Percentiles rank a stretch among this genome's conserved stretches.
Evolutionary conservation across 768 basidiomycete species (phyloP).

Genomic region (Lactifluus piperatus): DNA sequence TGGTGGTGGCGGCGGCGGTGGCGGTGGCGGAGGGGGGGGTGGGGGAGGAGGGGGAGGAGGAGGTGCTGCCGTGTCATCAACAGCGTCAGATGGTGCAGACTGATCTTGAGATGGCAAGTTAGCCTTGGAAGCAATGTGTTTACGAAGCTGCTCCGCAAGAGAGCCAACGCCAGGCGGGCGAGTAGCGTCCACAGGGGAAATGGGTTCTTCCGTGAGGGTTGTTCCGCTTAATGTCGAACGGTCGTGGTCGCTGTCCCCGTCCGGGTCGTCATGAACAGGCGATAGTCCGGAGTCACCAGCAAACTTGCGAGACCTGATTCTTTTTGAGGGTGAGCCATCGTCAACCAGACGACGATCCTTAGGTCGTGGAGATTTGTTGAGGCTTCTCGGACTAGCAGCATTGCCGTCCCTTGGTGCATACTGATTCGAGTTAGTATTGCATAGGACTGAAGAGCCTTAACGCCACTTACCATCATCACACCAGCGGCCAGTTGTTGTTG

Average conservation of each 20-base stretch:
- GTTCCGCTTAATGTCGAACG: constrained; percentile 40
- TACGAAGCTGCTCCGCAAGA: constrained; percentile 54
- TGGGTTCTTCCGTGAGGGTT: constrained; percentile 45
- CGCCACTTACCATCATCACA: constrained; percentile 51
- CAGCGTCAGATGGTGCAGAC: constrained; percentile 36
- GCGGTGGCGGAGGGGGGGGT: constrained; percentile 24
- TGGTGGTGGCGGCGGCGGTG: constrained; percentile 28
- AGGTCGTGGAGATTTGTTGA: constrained; percentile 59
- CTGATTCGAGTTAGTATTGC: constrained; percentile 28
- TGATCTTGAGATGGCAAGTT: constrained; percentile 29
- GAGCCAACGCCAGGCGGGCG: constrained; percentile 36
- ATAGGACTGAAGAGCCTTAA: background rate
- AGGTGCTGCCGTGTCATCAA: constrained; percentile 10
- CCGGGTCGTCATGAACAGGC: constrained; percentile 38
- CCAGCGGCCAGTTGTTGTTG: constrained; percentile 77
- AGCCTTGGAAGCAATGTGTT: constrained; percentile 46
- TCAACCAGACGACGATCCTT: constrained; percentile 30
- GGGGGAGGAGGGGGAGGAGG: constrained; percentile 24
- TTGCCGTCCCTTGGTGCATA: constrained; percentile 52
- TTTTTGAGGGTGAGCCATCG: constrained; percentile 35
- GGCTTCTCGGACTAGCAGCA: constrained; percentile 56
- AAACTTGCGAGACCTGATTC: constrained; percentile 33
- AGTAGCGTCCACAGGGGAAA: constrained; percentile 28
- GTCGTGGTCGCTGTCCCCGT: constrained; percentile 49
- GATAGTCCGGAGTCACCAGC: constrained; percentile 29